phyloP scores from a whole-genome alignment of 1,139 yeast species.

The Pichia sp. region DNA sequence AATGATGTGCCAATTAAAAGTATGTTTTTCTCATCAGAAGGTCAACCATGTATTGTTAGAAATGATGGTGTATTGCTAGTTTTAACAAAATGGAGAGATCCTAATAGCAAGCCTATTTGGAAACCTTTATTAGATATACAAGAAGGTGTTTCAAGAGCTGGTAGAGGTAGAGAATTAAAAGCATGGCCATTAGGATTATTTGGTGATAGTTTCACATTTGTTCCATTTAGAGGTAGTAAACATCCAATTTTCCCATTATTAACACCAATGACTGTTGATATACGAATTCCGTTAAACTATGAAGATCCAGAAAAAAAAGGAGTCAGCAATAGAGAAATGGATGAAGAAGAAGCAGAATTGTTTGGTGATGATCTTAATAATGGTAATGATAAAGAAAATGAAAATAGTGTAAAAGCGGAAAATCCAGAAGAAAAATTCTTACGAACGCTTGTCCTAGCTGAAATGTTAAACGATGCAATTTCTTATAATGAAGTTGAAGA shows the following conservation, averaged over 20 bases:
- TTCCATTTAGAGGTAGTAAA: conserved; percentile 57
- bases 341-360: conserved; percentile 30
- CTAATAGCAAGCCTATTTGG: conserved; percentile 71
- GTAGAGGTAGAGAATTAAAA: conserved; percentile 41
- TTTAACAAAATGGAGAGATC: conserved; percentile 70
- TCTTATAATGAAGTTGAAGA: conserved; percentile 38
- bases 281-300: conserved; percentile 53
- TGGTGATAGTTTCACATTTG: conserved; percentile 63
- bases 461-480: conserved; percentile 40
- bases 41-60: conserved; percentile 84
- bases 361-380: conserved; percentile 23
- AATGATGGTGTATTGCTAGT: conserved; percentile 68
- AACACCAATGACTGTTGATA: conserved; percentile 69
- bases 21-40: conserved; percentile 74
- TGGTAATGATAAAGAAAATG: conserved; percentile 24
- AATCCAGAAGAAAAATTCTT: conserved; percentile 39
- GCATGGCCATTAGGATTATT: conserved; percentile 89
- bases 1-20: conserved; percentile 43
- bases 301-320: conserved; percentile 23
- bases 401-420: conserved; percentile 14
- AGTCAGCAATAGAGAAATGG: conserved; percentile 17
- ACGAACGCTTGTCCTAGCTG: conserved; percentile 45
- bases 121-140: conserved; percentile 72
- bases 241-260: conserved; percentile 74
- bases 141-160: conserved; percentile 45